These are phyloP conservation scores for Xylaria sp. DNA, from an alignment of 2,329 filamentous ascomycete genomes.

Conservation along the genomic window DNA sequence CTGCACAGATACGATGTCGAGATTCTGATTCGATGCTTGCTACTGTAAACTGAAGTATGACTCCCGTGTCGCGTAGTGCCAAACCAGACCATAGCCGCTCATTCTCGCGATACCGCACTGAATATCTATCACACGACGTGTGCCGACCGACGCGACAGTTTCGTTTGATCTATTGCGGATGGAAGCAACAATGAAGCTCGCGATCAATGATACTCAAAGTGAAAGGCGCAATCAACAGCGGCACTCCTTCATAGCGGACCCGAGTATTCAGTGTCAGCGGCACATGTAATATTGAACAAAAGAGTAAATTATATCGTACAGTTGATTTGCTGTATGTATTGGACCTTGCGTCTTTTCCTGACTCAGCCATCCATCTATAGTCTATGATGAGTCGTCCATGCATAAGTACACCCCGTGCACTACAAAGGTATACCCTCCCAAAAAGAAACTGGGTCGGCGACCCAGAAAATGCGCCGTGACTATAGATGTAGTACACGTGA, in stretches of 20 bases:
- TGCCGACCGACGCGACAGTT: too few relatives aligned
- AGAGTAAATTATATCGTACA: constrained; percentile 2
- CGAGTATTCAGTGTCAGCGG: background rate
- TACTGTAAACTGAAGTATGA: background rate
- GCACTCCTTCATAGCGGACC: background rate
- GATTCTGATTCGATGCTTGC: background rate
- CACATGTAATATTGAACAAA: background rate
- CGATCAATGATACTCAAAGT: too few relatives aligned
- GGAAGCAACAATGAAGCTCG: too few relatives aligned
- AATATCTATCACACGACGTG: too few relatives aligned
- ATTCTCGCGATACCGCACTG: too few relatives aligned
- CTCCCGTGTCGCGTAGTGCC: too few relatives aligned
- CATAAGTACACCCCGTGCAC: constrained; percentile 33
- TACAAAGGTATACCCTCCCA: constrained; percentile 37
- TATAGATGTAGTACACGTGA: constrained; percentile 30
- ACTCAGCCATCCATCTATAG: constrained; percentile 27
- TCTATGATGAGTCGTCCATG: constrained; percentile 36
- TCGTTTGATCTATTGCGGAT: too few relatives aligned
- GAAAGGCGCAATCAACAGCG: too few relatives aligned
- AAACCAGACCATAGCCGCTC: too few relatives aligned
- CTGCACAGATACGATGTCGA: background rate
- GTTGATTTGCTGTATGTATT: constrained; percentile 24
- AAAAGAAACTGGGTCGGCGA: constrained; percentile 25
- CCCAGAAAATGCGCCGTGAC: constrained; percentile 25
- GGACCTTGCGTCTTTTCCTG: constrained; percentile 16